Percentiles rank a stretch among this genome's conserved stretches.
Evolutionary conservation across 2,329 filamentous ascomycete genomes (phyloP).

Genomic region (Hymenoscyphus fraxineus): DNA sequence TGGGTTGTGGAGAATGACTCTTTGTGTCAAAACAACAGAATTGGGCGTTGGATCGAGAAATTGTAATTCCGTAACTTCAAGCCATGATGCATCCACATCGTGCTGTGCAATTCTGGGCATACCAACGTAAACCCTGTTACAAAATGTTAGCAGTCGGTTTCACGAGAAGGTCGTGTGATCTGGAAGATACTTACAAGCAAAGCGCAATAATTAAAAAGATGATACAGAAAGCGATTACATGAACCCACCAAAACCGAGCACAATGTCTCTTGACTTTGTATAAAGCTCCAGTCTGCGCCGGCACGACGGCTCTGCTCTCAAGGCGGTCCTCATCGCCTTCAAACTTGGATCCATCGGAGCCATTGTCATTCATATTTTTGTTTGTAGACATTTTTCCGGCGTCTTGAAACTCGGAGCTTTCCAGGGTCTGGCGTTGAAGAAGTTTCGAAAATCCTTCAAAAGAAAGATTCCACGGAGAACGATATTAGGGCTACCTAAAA

Average conservation of each 20-base stretch:
- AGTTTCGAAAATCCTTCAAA: neutral
- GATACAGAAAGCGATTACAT: constrained; percentile 48
- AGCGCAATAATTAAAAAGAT: constrained; percentile 51
- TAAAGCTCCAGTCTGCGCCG: constrained; percentile 12
- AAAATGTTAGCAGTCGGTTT: neutral
- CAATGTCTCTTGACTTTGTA: constrained; percentile 32
- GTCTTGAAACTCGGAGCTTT: neutral
- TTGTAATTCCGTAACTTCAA: constrained; percentile 47
- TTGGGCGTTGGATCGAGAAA: constrained; percentile 48
- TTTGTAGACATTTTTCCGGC: neutral
- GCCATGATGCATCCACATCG: constrained; percentile 48
- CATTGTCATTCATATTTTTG: constrained; percentile 3
- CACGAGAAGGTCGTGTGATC: neutral
- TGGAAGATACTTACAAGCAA: constrained; percentile 47
- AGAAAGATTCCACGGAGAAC: neutral
- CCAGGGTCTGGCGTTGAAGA: neutral
- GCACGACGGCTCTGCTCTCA: constrained; percentile 13
- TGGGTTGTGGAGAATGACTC: constrained; percentile 43
- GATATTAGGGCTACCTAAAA: neutral
- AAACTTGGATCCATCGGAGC: constrained; percentile 13
- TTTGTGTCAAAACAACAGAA: constrained; percentile 46
- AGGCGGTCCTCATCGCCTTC: constrained; percentile 18
- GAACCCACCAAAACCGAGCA: constrained; percentile 49
- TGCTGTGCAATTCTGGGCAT: constrained; percentile 55
- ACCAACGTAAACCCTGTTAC: constrained; percentile 50